Conservation (phyloP, 2,329 filamentous ascomycete genomes). For the Penicillium sp. region DNA sequence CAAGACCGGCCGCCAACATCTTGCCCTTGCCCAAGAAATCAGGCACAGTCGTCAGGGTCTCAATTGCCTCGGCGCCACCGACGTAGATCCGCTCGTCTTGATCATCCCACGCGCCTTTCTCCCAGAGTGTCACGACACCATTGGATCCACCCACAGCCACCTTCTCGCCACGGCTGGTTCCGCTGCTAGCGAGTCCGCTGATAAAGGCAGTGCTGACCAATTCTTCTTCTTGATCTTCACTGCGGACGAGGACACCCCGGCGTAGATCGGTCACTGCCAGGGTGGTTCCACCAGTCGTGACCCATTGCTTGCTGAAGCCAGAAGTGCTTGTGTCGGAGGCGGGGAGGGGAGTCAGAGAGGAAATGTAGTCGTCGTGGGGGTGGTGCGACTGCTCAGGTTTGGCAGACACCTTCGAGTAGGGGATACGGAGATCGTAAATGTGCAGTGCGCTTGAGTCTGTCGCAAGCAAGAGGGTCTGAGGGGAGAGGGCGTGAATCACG, state of each 20-base stretch:
- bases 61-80: slow-evolving; percentile 76
- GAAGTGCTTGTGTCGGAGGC: slow-evolving; percentile 80
- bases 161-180: slow-evolving; percentile 73
- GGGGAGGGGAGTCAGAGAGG: slow-evolving; percentile 82
- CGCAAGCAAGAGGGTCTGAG: slow-evolving; percentile 84
- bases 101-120: slow-evolving; percentile 93
- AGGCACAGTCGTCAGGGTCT: slow-evolving; percentile 76
- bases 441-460: slow-evolving; percentile 91
- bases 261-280: slow-evolving; percentile 88
- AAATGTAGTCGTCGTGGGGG: slow-evolving; percentile 92
- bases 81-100: slow-evolving; percentile 88
- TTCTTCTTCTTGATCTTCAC: slow-evolving; percentile 95
- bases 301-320: slow-evolving; percentile 91
- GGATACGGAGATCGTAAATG: slow-evolving; percentile 79
- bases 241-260: slow-evolving; percentile 82
- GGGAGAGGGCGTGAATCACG: slow-evolving; percentile 80
- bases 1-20: slow-evolving; percentile 77
- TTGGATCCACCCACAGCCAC: slow-evolving; percentile 77
- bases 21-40: slow-evolving; percentile 68
- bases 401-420: slow-evolving; percentile 59
- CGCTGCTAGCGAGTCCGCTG: slow-evolving; percentile 71
- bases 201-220: slow-evolving; percentile 82
- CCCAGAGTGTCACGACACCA: slow-evolving; percentile 90
- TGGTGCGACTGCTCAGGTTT: slow-evolving; percentile 79
- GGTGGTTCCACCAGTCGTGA: slow-evolving; percentile 90